A percentile compares a stretch with the other conserved stretches of the same genome.
phyloP scores from a whole-genome alignment of 208 protist genomes.

The Leptomonas pyrrhocoris region DNA sequence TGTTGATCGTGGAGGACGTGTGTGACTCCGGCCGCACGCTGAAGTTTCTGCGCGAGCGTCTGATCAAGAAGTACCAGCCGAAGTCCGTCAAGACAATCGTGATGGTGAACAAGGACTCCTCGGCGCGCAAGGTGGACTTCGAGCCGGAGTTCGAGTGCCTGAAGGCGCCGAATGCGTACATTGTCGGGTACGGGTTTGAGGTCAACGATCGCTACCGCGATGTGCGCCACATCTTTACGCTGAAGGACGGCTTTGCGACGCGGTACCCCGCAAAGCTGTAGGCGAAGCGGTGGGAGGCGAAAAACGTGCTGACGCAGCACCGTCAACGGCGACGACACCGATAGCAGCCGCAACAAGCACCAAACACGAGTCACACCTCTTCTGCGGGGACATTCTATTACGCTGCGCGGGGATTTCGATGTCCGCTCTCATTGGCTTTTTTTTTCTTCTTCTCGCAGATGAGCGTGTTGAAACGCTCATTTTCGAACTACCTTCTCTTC shows the following conservation, averaged over 20 bases:
- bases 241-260: conserved; percentile 65
- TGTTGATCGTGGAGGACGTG: conserved; percentile 92
- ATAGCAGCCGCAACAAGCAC: conserved; percentile 1
- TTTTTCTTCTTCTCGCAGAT: no score
- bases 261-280: conserved; percentile 70
- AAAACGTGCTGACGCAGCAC: no score
- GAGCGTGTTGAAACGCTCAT: no score
- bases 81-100: conserved; percentile 75
- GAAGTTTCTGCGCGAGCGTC: conserved; percentile 49
- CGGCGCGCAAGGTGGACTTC: conserved; percentile 63
- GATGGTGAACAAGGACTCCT: conserved; percentile 77
- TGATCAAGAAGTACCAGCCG: conserved; percentile 49
- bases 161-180: conserved; percentile 73
- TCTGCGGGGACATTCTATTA: no score
- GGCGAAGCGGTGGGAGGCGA: conserved; percentile 6
- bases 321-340: no score
- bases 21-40: conserved; percentile 85
- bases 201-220: conserved; percentile 88
- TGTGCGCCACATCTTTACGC: conserved; percentile 78
- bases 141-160: conserved; percentile 73
- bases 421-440: no score
- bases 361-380: no score
- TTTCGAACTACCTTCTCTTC: no score
- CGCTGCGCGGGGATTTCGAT: no score
- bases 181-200: conserved; percentile 94